Percentiles rank a stretch among this genome's conserved stretches.
These are phyloP conservation scores for Calocybe indica DNA, from an alignment of 768 basidiomycete genomes.

Conservation along the genomic window DNA sequence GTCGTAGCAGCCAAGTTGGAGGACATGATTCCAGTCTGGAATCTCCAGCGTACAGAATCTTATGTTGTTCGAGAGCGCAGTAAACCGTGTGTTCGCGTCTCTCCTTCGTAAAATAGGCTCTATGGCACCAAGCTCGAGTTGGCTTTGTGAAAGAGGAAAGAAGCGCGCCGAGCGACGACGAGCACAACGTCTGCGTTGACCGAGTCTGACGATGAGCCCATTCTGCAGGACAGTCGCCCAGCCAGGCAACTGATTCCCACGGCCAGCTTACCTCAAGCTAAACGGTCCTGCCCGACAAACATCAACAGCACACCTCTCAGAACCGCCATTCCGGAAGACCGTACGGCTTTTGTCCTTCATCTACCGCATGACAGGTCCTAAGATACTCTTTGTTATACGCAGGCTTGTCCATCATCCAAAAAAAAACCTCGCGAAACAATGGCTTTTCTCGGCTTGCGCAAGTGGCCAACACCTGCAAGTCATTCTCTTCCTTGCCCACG, in stretches of 20 bases:
- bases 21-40: slow-evolving; percentile 14
- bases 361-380: not conserved
- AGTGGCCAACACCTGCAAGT: slow-evolving; percentile 76
- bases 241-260: slow-evolving; percentile 26
- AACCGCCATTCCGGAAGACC: slow-evolving; percentile 3
- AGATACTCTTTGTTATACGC: not conserved
- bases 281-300: slow-evolving; percentile 36
- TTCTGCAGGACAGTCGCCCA: slow-evolving; percentile 1
- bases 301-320: slow-evolving; percentile 15
- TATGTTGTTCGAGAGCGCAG: too few relatives aligned
- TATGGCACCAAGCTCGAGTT: too few relatives aligned
- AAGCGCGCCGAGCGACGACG: too few relatives aligned
- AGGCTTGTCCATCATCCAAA: slow-evolving; percentile 1
- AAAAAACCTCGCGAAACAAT: slow-evolving; percentile 28
- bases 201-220: slow-evolving; percentile 1
- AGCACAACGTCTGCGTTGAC: not conserved
- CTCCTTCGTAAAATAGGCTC: too few relatives aligned
- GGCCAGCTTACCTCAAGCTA: slow-evolving; percentile 19
- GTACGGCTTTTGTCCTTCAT: not conserved
- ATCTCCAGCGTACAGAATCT: too few relatives aligned
- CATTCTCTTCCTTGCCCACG: slow-evolving; percentile 5
- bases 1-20: slow-evolving; percentile 20
- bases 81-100: too few relatives aligned
- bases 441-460: slow-evolving; percentile 76
- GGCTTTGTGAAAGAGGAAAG: too few relatives aligned